phyloP scores from a whole-genome alignment of 352 stramenopile species.

The Globisporangium takayamanum region DNA sequence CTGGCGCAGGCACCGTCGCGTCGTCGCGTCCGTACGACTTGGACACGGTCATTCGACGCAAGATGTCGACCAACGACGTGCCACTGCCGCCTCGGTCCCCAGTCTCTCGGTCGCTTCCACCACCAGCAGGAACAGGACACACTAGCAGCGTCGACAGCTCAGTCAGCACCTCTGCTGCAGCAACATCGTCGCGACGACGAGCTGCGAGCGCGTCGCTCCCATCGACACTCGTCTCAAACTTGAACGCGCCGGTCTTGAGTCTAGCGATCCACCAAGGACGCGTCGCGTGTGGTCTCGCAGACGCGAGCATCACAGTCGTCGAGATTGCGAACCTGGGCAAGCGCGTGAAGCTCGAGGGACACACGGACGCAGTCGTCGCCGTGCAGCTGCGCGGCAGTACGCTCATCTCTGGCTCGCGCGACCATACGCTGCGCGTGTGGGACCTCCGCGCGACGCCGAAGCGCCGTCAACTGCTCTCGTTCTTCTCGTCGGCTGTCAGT shows the following conservation, averaged over 20 bases:
- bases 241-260: conserved; percentile 39
- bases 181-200: conserved; percentile 1
- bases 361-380: conserved; percentile 43
- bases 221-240: conserved; percentile 11
- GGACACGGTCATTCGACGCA: conserved; percentile 71
- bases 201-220: conserved; percentile 10
- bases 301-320: conserved; percentile 35
- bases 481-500: conserved; percentile 34
- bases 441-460: conserved; percentile 54
- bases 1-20: background rate
- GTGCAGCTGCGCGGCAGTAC: conserved; percentile 55
- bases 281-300: conserved; percentile 42
- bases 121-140: background rate
- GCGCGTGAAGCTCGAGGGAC: conserved; percentile 40
- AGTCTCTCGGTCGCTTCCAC: conserved; percentile 3
- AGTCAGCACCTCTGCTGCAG: background rate
- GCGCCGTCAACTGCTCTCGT: conserved; percentile 55
- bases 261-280: conserved; percentile 41
- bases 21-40: conserved; percentile 60
- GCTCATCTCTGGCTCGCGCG: conserved; percentile 61
- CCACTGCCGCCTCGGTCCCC: conserved; percentile 10
- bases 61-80: conserved; percentile 59
- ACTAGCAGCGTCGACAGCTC: background rate
- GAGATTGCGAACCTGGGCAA: conserved; percentile 30
- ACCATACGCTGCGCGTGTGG: conserved; percentile 70